These are phyloP conservation scores for Xylariaceae sp. DNA, from an alignment of 2,329 filamentous ascomycete genomes.

Conservation along the genomic window DNA sequence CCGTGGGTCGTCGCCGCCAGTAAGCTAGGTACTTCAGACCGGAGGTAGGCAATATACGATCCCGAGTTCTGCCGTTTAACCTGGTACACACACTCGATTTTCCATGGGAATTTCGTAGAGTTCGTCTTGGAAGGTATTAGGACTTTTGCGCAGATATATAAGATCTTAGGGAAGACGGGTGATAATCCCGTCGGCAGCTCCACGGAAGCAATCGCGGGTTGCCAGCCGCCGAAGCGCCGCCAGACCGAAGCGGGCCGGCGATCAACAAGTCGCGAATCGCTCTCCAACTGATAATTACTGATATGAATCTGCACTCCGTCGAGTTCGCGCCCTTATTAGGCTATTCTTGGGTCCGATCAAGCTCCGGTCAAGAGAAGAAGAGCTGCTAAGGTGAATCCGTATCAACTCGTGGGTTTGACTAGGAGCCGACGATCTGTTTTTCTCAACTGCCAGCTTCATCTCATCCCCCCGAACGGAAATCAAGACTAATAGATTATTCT, in stretches of 20 bases:
- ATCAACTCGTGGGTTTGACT: neutral
- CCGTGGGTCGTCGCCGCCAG: too few species aligned
- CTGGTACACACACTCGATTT: too few species aligned
- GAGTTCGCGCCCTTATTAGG: neutral
- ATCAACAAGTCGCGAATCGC: neutral
- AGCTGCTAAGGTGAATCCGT: neutral
- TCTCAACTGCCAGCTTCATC: neutral
- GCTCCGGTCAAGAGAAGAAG: conserved; percentile 6
- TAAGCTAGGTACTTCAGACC: too few species aligned
- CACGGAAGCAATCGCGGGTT: neutral
- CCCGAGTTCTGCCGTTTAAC: too few species aligned
- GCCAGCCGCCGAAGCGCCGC: neutral
- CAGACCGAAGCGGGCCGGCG: neutral
- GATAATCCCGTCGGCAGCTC: neutral
- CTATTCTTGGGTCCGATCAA: conserved; percentile 14
- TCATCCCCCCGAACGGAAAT: neutral
- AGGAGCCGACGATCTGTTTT: neutral
- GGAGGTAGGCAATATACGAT: too few species aligned
- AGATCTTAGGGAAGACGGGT: too few species aligned
- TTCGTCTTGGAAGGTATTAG: too few species aligned
- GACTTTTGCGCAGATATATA: too few species aligned
- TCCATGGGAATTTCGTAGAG: too few species aligned
- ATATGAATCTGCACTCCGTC: neutral
- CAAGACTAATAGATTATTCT: neutral
- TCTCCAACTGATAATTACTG: too few species aligned